These are phyloP conservation scores for Avena atlantica DNA, from an alignment of 176 grass and related monocot genomes.

Conservation along the genomic window DNA sequence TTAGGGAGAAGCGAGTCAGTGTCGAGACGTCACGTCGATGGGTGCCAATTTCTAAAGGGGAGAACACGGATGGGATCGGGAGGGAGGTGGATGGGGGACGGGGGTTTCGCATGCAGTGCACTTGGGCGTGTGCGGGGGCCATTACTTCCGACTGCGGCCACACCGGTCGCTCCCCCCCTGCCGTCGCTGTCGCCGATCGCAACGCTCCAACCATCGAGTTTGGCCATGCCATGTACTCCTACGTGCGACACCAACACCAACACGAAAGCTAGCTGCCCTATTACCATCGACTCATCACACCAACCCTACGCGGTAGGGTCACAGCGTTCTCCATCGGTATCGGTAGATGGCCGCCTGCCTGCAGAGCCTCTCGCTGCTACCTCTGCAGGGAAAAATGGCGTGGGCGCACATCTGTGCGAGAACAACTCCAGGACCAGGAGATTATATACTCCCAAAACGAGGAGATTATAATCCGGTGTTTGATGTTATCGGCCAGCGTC, in stretches of 20 bases:
- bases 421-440: too few species aligned
- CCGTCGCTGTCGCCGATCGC: conserved; percentile 50
- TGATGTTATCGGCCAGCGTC: too few species aligned
- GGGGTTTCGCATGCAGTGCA: conserved; percentile 33
- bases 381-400: too few species aligned
- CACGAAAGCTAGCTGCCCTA: conserved; percentile 39
- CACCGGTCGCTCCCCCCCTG: neutral
- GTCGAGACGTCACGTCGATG: conserved; percentile 45
- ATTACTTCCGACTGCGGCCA: conserved; percentile 2
- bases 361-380: neutral
- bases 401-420: too few species aligned
- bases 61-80: neutral
- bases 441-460: too few species aligned
- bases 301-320: conserved; percentile 46
- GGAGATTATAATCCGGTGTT: too few species aligned
- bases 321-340: neutral
- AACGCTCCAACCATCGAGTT: conserved; percentile 45
- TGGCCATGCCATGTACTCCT: conserved; percentile 27
- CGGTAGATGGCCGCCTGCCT: neutral
- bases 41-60: conserved; percentile 6
- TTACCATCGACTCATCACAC: neutral
- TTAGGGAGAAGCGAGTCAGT: conserved; percentile 28
- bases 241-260: neutral
- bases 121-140: conserved; percentile 26
- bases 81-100: neutral